These are phyloP conservation scores for Arthonia radiata DNA, from an alignment of 495 filamentous ascomycete genomes.

Conservation along the genomic window DNA sequence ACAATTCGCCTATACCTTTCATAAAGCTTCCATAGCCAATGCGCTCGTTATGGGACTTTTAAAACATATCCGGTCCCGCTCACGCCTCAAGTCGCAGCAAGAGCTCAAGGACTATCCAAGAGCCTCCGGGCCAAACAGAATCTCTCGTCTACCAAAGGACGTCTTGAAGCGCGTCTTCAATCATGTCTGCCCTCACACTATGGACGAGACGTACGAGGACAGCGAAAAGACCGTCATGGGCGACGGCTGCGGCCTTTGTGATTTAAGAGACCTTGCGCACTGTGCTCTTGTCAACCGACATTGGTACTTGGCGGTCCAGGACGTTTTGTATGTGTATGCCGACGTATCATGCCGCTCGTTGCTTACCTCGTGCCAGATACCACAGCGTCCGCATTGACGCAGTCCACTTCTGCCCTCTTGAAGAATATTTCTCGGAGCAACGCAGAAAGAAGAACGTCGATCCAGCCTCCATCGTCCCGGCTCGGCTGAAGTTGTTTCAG, in stretches of 20 bases:
- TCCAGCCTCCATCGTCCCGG: conserved; percentile 50
- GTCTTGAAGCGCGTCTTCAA: conserved; percentile 52
- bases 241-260: conserved; percentile 86
- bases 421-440: conserved; percentile 50
- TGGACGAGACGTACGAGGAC: conserved; percentile 50
- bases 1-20: too few species aligned
- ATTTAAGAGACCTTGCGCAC: conserved; percentile 70
- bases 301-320: conserved; percentile 35
- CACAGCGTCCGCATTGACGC: conserved; percentile 74
- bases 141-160: conserved; percentile 28
- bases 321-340: conserved; percentile 31
- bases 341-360: too few species aligned
- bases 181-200: conserved; percentile 61
- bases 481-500: conserved; percentile 52
- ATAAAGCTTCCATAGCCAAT: too few species aligned
- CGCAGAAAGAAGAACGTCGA: conserved; percentile 55
- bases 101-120: too few species aligned
- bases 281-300: conserved; percentile 45
- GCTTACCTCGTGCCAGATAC: too few species aligned
- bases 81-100: conserved; percentile 15
- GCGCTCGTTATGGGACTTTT: conserved; percentile 26
- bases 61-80: conserved; percentile 17
- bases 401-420: conserved; percentile 83
- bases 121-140: conserved; percentile 20
- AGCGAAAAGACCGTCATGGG: conserved; percentile 63